Conservation (phyloP, 176 grass and related monocot species). For the Sorghum bicolor region DNA sequence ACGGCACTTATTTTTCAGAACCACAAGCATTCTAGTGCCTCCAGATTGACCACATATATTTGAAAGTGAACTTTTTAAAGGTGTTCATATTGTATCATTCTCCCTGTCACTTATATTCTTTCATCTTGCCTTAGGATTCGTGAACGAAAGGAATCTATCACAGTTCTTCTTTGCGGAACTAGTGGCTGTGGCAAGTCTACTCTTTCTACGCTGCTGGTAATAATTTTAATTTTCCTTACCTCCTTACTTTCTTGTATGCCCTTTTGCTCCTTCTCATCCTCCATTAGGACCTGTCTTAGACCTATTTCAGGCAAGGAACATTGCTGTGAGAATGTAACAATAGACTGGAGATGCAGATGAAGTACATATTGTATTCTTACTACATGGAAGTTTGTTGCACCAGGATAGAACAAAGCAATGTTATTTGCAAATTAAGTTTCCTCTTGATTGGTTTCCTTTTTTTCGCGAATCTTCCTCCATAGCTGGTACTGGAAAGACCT, state of each 20-base stretch:
- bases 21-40: background rate
- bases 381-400: background rate
- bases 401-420: background rate
- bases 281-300: background rate
- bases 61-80: background rate
- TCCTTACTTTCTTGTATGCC: constrained; percentile 1
- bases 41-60: background rate
- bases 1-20: background rate
- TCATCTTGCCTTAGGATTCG: constrained; percentile 49
- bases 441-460: background rate
- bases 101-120: background rate
- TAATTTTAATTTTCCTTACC: background rate
- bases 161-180: constrained; percentile 89
- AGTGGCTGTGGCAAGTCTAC: constrained; percentile 97
- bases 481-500: background rate
- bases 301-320: background rate
- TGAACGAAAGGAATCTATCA: constrained; percentile 83
- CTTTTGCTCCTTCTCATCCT: background rate
- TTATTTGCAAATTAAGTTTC: background rate
- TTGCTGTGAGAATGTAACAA: background rate
- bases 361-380: background rate
- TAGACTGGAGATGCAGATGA: background rate
- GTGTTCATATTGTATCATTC: background rate
- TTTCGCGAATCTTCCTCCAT: background rate
- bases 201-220: constrained; percentile 88